Percentiles rank a stretch among this genome's conserved stretches.
Evolutionary conservation across 148 eudicot genomes (phyloP).

Genomic region (Agrostemma githago): DNA sequence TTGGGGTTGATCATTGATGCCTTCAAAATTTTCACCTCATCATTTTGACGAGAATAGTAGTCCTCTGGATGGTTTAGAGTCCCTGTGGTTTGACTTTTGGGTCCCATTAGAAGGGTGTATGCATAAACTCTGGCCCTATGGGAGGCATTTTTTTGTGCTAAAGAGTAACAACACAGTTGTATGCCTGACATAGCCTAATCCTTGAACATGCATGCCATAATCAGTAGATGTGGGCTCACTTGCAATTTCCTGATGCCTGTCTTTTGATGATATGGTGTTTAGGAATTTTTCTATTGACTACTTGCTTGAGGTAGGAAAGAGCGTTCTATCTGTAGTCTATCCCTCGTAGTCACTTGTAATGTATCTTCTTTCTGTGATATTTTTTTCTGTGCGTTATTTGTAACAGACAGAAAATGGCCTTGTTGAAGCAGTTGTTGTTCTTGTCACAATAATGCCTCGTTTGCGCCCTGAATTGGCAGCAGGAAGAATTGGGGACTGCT

Average conservation of each 20-base stretch:
- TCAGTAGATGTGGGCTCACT: too few relatives aligned
- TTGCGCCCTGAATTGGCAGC: constrained; percentile 50
- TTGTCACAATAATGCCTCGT: constrained; percentile 90
- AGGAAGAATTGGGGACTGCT: constrained; percentile 81
- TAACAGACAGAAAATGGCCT: constrained; percentile 92
- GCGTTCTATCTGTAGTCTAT: background rate
- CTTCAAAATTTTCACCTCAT: background rate
- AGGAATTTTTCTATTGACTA: background rate
- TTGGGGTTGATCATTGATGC: background rate
- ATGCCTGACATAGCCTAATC: too few relatives aligned
- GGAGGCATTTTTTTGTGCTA: background rate
- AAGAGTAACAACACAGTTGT: background rate
- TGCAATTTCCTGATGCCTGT: too few relatives aligned
- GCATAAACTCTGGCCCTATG: background rate
- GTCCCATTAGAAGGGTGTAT: background rate
- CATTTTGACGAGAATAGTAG: background rate
- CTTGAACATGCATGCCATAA: too few relatives aligned
- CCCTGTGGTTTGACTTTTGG: background rate
- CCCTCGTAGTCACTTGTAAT: background rate
- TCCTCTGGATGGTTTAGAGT: background rate
- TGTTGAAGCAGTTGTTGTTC: constrained; percentile 93
- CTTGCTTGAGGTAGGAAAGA: background rate
- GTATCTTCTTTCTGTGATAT: background rate
- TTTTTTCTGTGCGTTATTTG: constrained; percentile 14
- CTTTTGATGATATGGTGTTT: background rate